Evolutionary conservation across 768 basidiomycete genomes (phyloP).

Genomic region (Tremella mesenterica): DNA sequence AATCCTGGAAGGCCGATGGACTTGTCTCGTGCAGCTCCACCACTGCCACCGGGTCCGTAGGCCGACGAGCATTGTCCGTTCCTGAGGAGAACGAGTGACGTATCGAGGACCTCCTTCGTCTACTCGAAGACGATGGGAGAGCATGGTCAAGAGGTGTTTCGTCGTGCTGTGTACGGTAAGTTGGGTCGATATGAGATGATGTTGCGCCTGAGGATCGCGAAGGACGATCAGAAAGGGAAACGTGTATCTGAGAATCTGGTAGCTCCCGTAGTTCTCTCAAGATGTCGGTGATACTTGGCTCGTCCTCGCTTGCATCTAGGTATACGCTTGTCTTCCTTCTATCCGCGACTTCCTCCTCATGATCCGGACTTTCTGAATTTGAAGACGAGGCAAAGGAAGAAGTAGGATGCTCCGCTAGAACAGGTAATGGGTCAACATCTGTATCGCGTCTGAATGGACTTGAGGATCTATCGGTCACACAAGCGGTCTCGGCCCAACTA

Average conservation of each 20-base stretch:
- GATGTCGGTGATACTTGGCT: conserved; percentile 18
- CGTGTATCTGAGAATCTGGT: conserved; percentile 7
- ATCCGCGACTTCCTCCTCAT: conserved; percentile 7
- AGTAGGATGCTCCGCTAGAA: no score
- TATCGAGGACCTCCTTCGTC: conserved; percentile 10
- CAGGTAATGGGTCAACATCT: no score
- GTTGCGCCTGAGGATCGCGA: neutral
- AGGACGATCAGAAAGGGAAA: neutral
- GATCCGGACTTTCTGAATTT: no score
- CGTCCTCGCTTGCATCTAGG: conserved; percentile 21
- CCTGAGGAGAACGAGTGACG: conserved; percentile 26
- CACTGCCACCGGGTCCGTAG: conserved; percentile 50
- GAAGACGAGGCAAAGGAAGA: no score
- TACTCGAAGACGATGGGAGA: neutral
- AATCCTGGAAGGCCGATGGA: conserved; percentile 84
- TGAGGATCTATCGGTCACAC: conserved; percentile 70
- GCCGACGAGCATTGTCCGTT: no score
- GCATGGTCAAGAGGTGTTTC: no score
- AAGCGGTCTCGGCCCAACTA: conserved; percentile 85
- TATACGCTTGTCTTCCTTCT: conserved; percentile 13
- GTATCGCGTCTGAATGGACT: no score
- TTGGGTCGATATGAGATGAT: neutral
- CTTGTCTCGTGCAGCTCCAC: conserved; percentile 86
- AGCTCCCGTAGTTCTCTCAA: conserved; percentile 22
- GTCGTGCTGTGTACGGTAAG: no score